Percentiles rank a stretch among this genome's conserved stretches.
phyloP scores from a whole-genome alignment of 2,329 filamentous ascomycete species.

The Blastomyces gilchristii region DNA sequence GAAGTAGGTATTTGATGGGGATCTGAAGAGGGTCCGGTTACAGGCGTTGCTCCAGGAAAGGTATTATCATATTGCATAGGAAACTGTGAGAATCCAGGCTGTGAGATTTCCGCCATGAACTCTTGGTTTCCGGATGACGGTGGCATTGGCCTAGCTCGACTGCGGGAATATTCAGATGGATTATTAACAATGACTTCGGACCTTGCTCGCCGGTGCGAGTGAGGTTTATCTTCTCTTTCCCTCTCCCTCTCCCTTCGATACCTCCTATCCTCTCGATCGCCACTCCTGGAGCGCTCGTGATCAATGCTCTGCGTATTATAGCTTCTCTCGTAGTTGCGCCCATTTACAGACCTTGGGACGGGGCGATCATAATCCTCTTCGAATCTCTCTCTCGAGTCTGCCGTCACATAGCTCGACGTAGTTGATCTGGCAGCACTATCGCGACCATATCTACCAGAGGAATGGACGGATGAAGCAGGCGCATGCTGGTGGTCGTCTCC shows the following conservation, averaged over 20 bases:
- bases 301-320: slow-evolving; percentile 10
- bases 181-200: slow-evolving; percentile 9
- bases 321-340: slow-evolving; percentile 3
- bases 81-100: slow-evolving; percentile 27
- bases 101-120: slow-evolving; percentile 24
- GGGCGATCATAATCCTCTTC: slow-evolving; percentile 21
- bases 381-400: slow-evolving; percentile 23
- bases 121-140: slow-evolving; percentile 13
- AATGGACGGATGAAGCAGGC: slow-evolving; percentile 14
- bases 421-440: slow-evolving; percentile 15
- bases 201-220: slow-evolving; percentile 10
- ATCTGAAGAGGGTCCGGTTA: neutral
- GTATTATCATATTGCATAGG: slow-evolving; percentile 25
- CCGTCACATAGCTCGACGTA: slow-evolving; percentile 31
- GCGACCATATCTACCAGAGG: slow-evolving; percentile 12
- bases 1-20: neutral
- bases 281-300: slow-evolving; percentile 18
- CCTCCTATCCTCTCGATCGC: slow-evolving; percentile 15
- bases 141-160: neutral
- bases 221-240: slow-evolving; percentile 16
- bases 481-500: neutral
- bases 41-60: slow-evolving; percentile 12
- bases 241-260: slow-evolving; percentile 18
- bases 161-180: neutral
- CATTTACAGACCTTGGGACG: slow-evolving; percentile 8